These are phyloP conservation scores for Neurospora hispaniola DNA, from an alignment of 495 filamentous ascomycete species.

Conservation along the genomic window DNA sequence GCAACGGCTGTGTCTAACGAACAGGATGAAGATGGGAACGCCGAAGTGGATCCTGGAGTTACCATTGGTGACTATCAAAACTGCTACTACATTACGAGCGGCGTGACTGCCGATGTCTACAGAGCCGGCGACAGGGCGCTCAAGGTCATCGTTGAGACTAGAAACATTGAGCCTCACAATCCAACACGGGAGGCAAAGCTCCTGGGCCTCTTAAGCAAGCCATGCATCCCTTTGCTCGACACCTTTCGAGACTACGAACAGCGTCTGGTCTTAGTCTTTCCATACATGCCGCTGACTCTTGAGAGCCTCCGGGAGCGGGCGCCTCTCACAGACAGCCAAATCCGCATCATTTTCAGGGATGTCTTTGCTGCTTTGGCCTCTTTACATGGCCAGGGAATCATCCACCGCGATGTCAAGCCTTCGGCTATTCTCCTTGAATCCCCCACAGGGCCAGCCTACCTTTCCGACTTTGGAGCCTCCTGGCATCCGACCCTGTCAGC, in stretches of 20 bases:
- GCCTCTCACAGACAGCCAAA: conserved; percentile 31
- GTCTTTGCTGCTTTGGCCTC: conserved; percentile 63
- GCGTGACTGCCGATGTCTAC: conserved; percentile 79
- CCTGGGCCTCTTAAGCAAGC: conserved; percentile 39
- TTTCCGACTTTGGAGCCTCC: conserved; percentile 88
- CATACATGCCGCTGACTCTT: conserved; percentile 67
- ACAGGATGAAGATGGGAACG: conserved; percentile 5
- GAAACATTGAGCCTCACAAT: conserved; percentile 68
- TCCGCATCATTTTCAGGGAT: conserved; percentile 44
- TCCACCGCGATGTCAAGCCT: conserved; percentile 92
- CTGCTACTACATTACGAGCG: conserved; percentile 60
- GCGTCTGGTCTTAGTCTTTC: conserved; percentile 68
- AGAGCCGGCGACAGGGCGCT: conserved; percentile 51
- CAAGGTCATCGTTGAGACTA: conserved; percentile 72
- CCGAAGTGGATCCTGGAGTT: conserved; percentile 31
- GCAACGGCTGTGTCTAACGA: background rate
- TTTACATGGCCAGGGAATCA: conserved; percentile 62
- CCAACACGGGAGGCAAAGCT: conserved; percentile 67
- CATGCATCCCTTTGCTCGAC: conserved; percentile 53
- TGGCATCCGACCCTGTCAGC: conserved; percentile 55
- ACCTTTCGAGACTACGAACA: conserved; percentile 63
- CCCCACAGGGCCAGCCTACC: conserved; percentile 55
- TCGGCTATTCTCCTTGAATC: conserved; percentile 72
- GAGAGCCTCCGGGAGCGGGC: conserved; percentile 44
- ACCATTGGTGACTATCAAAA: conserved; percentile 59